Conservation (phyloP, 371 early-diverging fungal genomes). For the Mucor lusitanicus region DNA sequence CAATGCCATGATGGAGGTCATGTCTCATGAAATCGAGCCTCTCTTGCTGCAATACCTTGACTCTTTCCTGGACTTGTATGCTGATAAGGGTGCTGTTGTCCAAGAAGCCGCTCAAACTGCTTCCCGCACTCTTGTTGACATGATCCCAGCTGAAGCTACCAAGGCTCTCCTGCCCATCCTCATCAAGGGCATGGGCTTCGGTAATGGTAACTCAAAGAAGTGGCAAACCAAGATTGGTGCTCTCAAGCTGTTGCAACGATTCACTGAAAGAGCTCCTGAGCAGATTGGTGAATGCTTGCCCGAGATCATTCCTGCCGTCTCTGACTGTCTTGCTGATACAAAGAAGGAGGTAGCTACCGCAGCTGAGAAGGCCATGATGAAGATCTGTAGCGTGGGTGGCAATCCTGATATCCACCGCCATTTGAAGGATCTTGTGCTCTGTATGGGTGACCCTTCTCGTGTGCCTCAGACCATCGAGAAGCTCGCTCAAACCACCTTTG, state of each 20-base stretch:
- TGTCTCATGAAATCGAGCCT: slow-evolving; percentile 63
- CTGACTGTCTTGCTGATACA: slow-evolving; percentile 74
- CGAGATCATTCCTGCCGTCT: slow-evolving; percentile 71
- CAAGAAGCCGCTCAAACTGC: slow-evolving; percentile 75
- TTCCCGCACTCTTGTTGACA: slow-evolving; percentile 51
- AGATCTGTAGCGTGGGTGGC: slow-evolving; percentile 71
- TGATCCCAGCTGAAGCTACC: slow-evolving; percentile 61
- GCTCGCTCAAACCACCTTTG: slow-evolving; percentile 78
- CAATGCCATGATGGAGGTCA: slow-evolving; percentile 60
- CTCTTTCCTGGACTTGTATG: slow-evolving; percentile 61
- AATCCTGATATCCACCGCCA: slow-evolving; percentile 78
- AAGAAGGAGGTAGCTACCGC: slow-evolving; percentile 63
- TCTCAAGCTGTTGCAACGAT: slow-evolving; percentile 54
- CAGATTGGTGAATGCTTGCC: slow-evolving; percentile 70
- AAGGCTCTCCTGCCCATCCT: slow-evolving; percentile 61
- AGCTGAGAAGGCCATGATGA: slow-evolving; percentile 61
- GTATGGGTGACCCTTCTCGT: slow-evolving; percentile 76
- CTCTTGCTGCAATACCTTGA: slow-evolving; percentile 60
- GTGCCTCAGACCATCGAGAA: slow-evolving; percentile 72
- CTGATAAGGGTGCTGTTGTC: slow-evolving; percentile 75
- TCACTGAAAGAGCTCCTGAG: slow-evolving; percentile 61
- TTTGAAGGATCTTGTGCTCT: slow-evolving; percentile 66
- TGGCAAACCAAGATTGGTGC: slow-evolving; percentile 81
- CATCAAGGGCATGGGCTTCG: slow-evolving; percentile 57
- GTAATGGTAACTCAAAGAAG: slow-evolving; percentile 61